phyloP scores from a whole-genome alignment of 768 basidiomycete species.

The Tubosaeta sp. region DNA sequence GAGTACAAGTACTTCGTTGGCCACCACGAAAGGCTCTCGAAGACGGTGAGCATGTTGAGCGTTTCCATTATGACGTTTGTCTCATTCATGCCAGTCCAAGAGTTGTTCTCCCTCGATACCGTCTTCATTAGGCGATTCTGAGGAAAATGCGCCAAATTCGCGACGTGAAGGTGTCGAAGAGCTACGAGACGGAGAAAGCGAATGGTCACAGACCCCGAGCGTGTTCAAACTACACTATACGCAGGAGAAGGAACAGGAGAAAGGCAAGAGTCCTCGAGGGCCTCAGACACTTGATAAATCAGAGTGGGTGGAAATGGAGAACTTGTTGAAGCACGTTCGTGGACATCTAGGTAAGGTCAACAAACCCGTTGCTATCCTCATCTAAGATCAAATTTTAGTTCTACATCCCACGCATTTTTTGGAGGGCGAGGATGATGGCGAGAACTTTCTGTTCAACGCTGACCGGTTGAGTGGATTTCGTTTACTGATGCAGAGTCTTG shows the following conservation, averaged over 20 bases:
- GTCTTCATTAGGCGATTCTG: conserved; percentile 52
- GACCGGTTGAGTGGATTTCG: conserved; percentile 51
- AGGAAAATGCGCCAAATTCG: conserved; percentile 29
- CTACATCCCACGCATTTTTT: conserved; percentile 81
- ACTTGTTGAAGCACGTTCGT: conserved; percentile 63
- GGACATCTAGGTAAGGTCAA: conserved; percentile 76
- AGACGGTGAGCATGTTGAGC: conserved; percentile 44
- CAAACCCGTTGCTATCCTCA: not conserved
- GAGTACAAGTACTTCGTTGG: conserved; percentile 84
- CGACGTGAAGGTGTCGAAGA: conserved; percentile 17
- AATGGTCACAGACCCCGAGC: conserved; percentile 11
- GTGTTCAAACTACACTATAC: conserved; percentile 20
- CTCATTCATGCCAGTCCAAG: conserved; percentile 36
- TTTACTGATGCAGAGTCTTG: not conserved
- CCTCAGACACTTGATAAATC: conserved; percentile 74
- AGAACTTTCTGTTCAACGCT: conserved; percentile 91
- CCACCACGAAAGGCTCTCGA: conserved; percentile 71
- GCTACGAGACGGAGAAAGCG: conserved; percentile 19
- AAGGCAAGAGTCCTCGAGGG: conserved; percentile 41
- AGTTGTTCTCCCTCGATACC: conserved; percentile 40
- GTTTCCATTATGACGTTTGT: not conserved
- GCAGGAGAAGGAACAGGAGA: conserved; percentile 35
- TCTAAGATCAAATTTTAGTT: conserved; percentile 44
- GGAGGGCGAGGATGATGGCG: conserved; percentile 87
- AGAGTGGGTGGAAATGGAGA: conserved; percentile 90